Evolutionary conservation across 768 basidiomycete genomes (phyloP), one percentile per base, ranked within the genome.

Genomic region (Mycena chlorophos): DNA sequence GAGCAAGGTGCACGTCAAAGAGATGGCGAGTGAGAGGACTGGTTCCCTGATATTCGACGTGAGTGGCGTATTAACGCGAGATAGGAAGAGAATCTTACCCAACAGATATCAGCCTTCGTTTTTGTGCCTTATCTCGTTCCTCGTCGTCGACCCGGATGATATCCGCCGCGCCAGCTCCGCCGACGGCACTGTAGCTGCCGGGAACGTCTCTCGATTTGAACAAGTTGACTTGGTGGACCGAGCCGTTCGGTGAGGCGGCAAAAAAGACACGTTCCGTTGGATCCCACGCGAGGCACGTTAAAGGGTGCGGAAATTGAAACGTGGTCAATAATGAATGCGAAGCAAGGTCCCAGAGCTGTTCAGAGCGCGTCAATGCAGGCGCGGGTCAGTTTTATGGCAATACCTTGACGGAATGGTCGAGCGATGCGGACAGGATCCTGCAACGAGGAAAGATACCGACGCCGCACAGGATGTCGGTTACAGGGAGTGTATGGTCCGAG

Each of bases 321-420:
- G 95, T 94, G 5, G 89, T 87, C 23, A 98, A 74, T 16, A 98
- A 78, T 13, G 86, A 77, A 48, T 81, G 80, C 0, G 91, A 84
- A 14, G 87, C 75, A 19, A 90, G 71, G 70, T 92, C 90, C 91
- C 92, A 94, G 28, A 93, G 69, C 92, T 91, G 55, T 47, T 53
- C 40, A 53, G n/a, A n/a, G n/a, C n/a, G 42, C 20, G 60, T 49
- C 58, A 52, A 52, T 46, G 51, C 38, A 57, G 61, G 22, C 40
- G 27, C 12, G 49, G 26, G 28, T 50, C 28, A 17, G 49, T 29
- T 27, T 42, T 26, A 30, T 27, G 34, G 50, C 27, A 49, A 28
- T 60, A 92, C 93, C 78, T 98, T 98, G 68, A 93, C 91, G 25
- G 91, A 90, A 58, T 93, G 91, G 69, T 98, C 97, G 46, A 89